Base-by-base conservation (phyloP, 2,329 filamentous ascomycete species). In the Dactylonectria macrodidyma region DNA sequence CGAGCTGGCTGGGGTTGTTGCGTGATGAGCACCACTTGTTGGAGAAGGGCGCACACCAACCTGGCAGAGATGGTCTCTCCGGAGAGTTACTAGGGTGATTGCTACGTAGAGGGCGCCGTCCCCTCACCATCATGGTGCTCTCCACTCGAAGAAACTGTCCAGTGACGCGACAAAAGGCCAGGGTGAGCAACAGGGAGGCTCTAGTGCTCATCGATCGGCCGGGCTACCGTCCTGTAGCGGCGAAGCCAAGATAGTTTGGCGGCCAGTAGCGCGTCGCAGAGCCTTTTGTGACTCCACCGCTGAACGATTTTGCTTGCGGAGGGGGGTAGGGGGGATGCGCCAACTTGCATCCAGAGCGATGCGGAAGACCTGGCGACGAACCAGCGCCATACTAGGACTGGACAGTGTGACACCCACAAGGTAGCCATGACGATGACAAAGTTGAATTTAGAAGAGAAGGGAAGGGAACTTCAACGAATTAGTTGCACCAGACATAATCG, bases 201-300 rank as follows among this genome's bases (percentile, higher is more conserved):
- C 47, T 71, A 72, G 68, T 50, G 60, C 64, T 58, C 66, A 70
- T 69, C 68, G 74, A 76, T 76, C 74, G 71, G 65, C 71, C 57
- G 58, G 71, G 69, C 72, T 73, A 75, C 66, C 68, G 60, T 62
- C 62, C 60, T 67, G 66, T 75, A 75, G 73, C 69, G 72, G 69
- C 65, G 59, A 72, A 75, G 71, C 72, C 71, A 76, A 76, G 71
- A 67, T 67, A 65, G 16, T 41, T 63, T 65, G 62, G 70, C 58
- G 59, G 46, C 64, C 47, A 66, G 59, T 33, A 61, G 61, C 58
- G 48, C 56, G 57, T 65, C 61, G 38, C 19, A 52, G 41, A 16
- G 56, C 62, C 60, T 55, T 36, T 63, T 41, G 52, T 30, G 51
- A 58, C 55, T 63, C 67, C 66, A 64, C 68, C 4, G 7, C 50